phyloP scores from a whole-genome alignment of 148 eudicot genomes.

The Chenopodium album region DNA sequence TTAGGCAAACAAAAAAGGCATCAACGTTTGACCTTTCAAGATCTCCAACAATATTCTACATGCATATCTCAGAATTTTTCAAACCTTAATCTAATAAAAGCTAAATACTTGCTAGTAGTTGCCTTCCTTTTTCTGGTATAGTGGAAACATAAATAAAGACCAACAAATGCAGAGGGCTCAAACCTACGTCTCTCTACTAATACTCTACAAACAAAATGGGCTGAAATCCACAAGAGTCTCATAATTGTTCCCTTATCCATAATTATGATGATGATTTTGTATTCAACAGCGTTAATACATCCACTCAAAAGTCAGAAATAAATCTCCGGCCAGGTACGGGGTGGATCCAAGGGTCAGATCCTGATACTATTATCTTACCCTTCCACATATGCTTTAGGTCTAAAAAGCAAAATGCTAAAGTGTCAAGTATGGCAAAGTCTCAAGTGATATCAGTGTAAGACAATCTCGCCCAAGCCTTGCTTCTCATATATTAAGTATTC shows the following conservation, averaged over 20 bases:
- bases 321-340: not conserved
- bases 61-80: not conserved
- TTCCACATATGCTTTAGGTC: not conserved
- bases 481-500: too few species aligned
- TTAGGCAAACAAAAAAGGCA: conserved; percentile 8
- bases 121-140: not conserved
- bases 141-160: not conserved
- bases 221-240: too few species aligned
- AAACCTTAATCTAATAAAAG: not conserved
- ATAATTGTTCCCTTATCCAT: not conserved
- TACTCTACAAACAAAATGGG: too few species aligned
- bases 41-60: not conserved
- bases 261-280: not conserved
- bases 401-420: not conserved
- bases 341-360: not conserved
- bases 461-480: too few species aligned
- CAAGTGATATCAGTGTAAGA: too few species aligned
- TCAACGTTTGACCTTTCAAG: not conserved
- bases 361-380: not conserved
- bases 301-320: not conserved
- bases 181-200: not conserved
- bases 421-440: too few species aligned
- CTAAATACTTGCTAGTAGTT: not conserved
- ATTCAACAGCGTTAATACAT: not conserved
- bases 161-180: not conserved